Base-by-base conservation (phyloP, 2,329 filamentous ascomycete genomes). In the Verticillium isaacii region DNA sequence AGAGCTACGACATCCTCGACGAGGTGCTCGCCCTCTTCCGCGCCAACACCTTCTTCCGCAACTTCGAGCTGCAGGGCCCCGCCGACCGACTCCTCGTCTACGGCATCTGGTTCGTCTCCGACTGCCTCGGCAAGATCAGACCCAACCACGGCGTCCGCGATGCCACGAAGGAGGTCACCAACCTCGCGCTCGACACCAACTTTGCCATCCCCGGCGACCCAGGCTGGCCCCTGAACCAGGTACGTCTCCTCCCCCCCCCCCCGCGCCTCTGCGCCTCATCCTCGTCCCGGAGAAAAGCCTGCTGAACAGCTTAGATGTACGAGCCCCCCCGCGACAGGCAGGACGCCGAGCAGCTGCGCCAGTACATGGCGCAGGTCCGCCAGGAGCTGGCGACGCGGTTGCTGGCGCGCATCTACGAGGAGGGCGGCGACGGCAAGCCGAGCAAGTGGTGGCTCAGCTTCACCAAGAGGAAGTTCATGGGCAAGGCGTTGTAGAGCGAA, bases 401-500 rank as follows among this genome's bases (percentile, higher is more conserved):
- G 79, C 79, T 97, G 73, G 90, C 90, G 59, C 86, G 93, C 69
- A 89, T 99, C 66, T 99, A 96, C 74, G 89, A 90, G 61, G 93
- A 93, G 79, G 68, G 84, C 76, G 76, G 85, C 73, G 77, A 93
- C 82, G 76, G 91, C 78, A 85, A 85, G 78, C 86, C 86, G 61
- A 85, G 80, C 77, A 86, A 96, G 87, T 98, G 94, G 92, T 99
- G 95, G 95, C 79, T 99, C 75, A 98, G 95, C 83, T 99, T 97
- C 76, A 92, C 91, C 60, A 98, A 98, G 88, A 89, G 95, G 80
- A 97, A 97, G 87, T 99, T 99, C 74, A 98, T 99, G 95, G 93
- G 93, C 75, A 98, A 98, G 87, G 85, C 86, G 68, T 80, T 95
- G 78, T 93, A 82, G 75, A 39, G 29, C 11, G 37, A 11, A 52